Evolutionary conservation across 164 flowering plant species (phyloP), one percentile per base, ranked within the genome.

Genomic region (Liquidambar formosana): DNA sequence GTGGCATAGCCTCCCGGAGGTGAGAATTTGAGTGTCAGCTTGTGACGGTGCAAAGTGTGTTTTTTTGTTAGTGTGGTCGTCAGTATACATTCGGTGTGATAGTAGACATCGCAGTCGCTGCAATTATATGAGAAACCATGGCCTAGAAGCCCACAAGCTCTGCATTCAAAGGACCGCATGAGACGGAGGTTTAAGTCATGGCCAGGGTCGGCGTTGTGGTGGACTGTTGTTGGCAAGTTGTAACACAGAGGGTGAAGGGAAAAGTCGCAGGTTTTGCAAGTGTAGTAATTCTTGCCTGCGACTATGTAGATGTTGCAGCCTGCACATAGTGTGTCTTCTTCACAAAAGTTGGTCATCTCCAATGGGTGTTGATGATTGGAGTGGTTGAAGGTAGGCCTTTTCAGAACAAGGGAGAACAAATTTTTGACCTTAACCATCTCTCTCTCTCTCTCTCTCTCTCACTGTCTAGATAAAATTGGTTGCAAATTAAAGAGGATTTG

Each of bases 351-450:
- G 16, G 66, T 46, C 28, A 63, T 5, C 18, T n/a, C 66, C 21
- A 63, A 18, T 21, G 66, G 52, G 26, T 63, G 66, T 1, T 28
- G 5, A 63, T 63, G 66, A n/a, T 52, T 63, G 66, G 45, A 63
- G n/a, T 63, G 66, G 2, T 10, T 38, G 25, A 61, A 33, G 41
- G 41, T 33, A 2, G 41, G 41, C 41, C 6, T 6, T 33, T 33
- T 6, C 2, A 6, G 41, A 33, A 33, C 41, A 33, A 33, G 41
- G 41, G n/a, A n/a, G n/a, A n/a, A n/a, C n/a, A n/a, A n/a, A n/a
- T n/a, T n/a, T n/a, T n/a, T n/a, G n/a, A n/a, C n/a, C n/a, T n/a
- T n/a, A n/a, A n/a, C n/a, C n/a, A n/a, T n/a, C n/a, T n/a, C n/a
- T n/a, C n/a, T n/a, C n/a, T n/a, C n/a, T n/a, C n/a, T n/a, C n/a